These are phyloP conservation scores for Ophiosphaerella herpotricha DNA, from an alignment of 2,329 filamentous ascomycete species.

Conservation along the genomic window DNA sequence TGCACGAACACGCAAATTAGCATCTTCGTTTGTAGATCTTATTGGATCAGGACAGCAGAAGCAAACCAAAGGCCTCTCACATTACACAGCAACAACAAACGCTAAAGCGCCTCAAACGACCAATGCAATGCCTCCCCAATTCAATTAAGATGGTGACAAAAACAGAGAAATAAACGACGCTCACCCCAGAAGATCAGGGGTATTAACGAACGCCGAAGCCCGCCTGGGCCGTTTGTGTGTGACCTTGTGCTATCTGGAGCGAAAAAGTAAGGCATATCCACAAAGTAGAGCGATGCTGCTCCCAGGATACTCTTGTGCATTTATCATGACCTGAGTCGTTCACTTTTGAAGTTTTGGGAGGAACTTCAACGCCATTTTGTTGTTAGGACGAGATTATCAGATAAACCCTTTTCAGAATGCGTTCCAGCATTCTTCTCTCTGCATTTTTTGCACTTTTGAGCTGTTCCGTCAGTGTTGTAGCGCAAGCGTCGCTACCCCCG, in stretches of 20 bases:
- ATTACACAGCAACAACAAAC: too few relatives aligned
- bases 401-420: not conserved
- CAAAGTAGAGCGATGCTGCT: not conserved
- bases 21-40: too few relatives aligned
- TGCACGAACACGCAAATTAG: too few relatives aligned
- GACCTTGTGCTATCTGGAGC: not conserved
- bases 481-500: conserved; percentile 3
- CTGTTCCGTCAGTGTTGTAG: not conserved
- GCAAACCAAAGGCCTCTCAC: too few relatives aligned
- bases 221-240: not conserved
- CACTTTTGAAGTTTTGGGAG: not conserved
- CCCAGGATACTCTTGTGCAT: not conserved
- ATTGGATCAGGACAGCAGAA: too few relatives aligned
- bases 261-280: not conserved
- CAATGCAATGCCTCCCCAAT: not conserved
- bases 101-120: too few relatives aligned
- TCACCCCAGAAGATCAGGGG: too few relatives aligned
- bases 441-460: not conserved
- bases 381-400: not conserved
- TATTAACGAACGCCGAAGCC: not conserved
- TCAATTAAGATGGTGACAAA: not conserved
- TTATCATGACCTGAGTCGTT: not conserved
- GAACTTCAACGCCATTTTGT: not conserved
- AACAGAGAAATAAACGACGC: too few relatives aligned
- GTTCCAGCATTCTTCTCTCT: not conserved